Conservation (phyloP, 1,139 yeast genomes). For the Petasospora rhodanensis region DNA sequence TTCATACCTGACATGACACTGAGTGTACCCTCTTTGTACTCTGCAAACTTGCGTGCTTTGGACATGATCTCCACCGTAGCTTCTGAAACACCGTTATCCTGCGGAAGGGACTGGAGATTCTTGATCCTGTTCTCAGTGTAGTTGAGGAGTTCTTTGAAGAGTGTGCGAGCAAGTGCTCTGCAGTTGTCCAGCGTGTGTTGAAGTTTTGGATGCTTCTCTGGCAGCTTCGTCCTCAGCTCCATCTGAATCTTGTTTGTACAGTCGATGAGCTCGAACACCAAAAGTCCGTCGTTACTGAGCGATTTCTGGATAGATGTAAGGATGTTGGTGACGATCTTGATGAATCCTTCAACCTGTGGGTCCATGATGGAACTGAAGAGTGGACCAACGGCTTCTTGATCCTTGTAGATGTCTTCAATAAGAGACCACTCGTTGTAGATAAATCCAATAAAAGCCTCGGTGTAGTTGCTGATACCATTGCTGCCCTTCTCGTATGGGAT, state of each 20-base stretch:
- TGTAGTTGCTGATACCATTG: conserved; percentile 54
- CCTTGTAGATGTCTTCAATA: conserved; percentile 36
- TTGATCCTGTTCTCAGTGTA: conserved; percentile 51
- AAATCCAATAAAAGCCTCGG: conserved; percentile 46
- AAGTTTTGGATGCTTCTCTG: conserved; percentile 9
- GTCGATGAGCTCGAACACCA: conserved; percentile 45
- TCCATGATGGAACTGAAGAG: conserved; percentile 39
- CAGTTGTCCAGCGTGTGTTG: conserved; percentile 19
- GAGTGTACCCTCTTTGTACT: conserved; percentile 51
- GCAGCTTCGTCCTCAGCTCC: conserved; percentile 24
- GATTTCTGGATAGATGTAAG: conserved; percentile 33
- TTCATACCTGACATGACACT: conserved; percentile 46
- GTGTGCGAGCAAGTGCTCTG: conserved; percentile 34
- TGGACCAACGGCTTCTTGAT: conserved; percentile 31
- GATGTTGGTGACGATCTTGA: conserved; percentile 31
- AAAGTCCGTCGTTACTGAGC: conserved; percentile 35
- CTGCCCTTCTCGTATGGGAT: conserved; percentile 59
- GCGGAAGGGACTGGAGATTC: conserved; percentile 40
- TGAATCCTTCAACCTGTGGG: conserved; percentile 33
- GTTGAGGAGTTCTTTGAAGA: conserved; percentile 54
- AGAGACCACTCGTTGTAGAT: conserved; percentile 46
- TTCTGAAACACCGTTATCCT: conserved; percentile 66
- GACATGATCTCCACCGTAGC: conserved; percentile 65
- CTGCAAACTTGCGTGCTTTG: conserved; percentile 58
- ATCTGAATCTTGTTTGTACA: conserved; percentile 28